Conservation (phyloP, 140 eudicot species). For the Oenanthe javanica region DNA sequence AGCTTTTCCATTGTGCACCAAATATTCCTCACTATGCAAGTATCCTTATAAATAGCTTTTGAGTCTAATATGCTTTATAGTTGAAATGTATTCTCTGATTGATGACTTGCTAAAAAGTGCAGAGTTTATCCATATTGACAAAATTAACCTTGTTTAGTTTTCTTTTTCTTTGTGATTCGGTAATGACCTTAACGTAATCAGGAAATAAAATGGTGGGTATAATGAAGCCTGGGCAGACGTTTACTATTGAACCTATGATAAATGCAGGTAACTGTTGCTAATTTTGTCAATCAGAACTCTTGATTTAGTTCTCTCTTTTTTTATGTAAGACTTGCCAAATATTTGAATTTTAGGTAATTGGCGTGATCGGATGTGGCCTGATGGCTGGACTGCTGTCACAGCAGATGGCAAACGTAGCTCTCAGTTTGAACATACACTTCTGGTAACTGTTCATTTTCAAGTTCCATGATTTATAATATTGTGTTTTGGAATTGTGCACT, state of each 20-base stretch:
- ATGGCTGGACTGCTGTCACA: constrained; percentile 60
- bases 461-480: not conserved
- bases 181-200: constrained; percentile 54
- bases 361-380: constrained; percentile 69
- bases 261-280: constrained; percentile 45
- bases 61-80: not conserved
- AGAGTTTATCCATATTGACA: not conserved
- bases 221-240: constrained; percentile 98
- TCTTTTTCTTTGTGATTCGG: not conserved
- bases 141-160: not conserved
- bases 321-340: not conserved
- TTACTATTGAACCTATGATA: constrained; percentile 96
- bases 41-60: constrained; percentile 45
- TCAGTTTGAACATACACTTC: constrained; percentile 90
- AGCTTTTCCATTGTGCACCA: constrained; percentile 97
- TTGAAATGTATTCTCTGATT: not conserved
- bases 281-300: not conserved
- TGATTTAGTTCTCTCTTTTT: not conserved
- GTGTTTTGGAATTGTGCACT: not conserved
- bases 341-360: constrained; percentile 32
- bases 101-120: not conserved
- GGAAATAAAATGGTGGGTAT: constrained; percentile 97
- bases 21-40: constrained; percentile 94
- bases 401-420: constrained; percentile 68
- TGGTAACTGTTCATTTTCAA: constrained; percentile 36